Conservation (phyloP, 2,329 filamentous ascomycete species). For the Arachnomyces sp. region DNA sequence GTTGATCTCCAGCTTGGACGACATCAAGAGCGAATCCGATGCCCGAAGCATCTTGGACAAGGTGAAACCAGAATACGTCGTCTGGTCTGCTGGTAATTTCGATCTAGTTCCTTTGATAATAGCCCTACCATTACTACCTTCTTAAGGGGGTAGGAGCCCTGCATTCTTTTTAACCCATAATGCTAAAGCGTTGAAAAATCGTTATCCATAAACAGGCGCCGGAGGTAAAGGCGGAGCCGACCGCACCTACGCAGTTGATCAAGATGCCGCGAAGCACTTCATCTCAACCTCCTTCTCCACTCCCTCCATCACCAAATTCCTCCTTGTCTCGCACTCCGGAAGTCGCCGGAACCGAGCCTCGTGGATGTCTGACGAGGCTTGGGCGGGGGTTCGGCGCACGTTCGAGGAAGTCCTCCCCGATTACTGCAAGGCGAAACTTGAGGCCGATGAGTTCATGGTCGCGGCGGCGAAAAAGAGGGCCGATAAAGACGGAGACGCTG, state of each 20-base stretch:
- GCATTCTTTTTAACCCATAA: background rate
- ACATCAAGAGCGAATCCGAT: conserved; percentile 55
- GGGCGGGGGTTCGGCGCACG: conserved; percentile 36
- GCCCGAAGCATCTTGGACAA: conserved; percentile 52
- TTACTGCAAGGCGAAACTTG: conserved; percentile 48
- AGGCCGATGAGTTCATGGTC: conserved; percentile 48
- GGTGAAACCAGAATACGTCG: conserved; percentile 37
- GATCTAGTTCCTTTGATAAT: background rate
- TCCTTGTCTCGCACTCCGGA: conserved; percentile 47
- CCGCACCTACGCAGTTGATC: conserved; percentile 46
- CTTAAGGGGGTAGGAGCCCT: background rate
- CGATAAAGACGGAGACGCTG: conserved; percentile 11
- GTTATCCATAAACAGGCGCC: conserved; percentile 32
- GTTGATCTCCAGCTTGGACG: conserved; percentile 62
- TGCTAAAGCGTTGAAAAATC: background rate
- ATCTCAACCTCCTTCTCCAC: conserved; percentile 40
- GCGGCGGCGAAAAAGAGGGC: conserved; percentile 33
- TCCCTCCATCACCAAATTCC: conserved; percentile 43
- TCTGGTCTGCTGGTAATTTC: conserved; percentile 38
- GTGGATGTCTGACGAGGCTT: conserved; percentile 45
- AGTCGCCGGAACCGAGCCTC: conserved; percentile 40
- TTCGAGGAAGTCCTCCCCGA: conserved; percentile 43
- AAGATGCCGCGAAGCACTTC: conserved; percentile 47
- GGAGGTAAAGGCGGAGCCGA: conserved; percentile 46
- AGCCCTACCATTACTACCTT: background rate